Base-by-base conservation (phyloP, 208 protist species). In the Strigomonas culicis region DNA sequence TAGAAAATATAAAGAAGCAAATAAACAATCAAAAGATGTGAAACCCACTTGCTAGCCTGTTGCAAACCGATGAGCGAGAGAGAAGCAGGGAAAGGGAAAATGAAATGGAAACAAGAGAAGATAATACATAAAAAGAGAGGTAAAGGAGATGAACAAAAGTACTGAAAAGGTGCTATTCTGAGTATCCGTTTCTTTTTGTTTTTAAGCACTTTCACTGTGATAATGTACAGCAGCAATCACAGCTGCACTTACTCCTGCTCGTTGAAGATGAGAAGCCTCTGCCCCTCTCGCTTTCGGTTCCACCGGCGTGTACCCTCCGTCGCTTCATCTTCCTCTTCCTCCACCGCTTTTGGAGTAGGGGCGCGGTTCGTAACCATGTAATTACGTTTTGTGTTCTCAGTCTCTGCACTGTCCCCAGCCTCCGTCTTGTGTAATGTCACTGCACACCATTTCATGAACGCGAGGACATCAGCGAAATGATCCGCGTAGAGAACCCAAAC, bases 401-500 rank as follows among this genome's bases (percentile, higher is more conserved):
- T 57, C 24, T 46, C 61, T 4, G 17, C 22, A 43, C 46, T 51
- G 21, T 77, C 59, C 21, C 31, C 39, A 25, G 74, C 68, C 59
- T 89, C 66, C 59, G 90, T 74, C 69, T 81, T 85, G 72, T 96
- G 87, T 28, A 76, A 62, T 22, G 70, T 75, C 13, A 96, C 86
- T 0, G 86, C 87, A 55, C 87, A 94, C 83, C 83, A 90, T 66
- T 93, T 93, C 34, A 91, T 46, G 58, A 92, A 96, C 1, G 77
- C 56, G 8, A 79, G 36, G 19, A 93, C 70, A 43, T 96, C 90
- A 10, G 81, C 68, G 24, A 94, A 77, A 69, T 93, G 78, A 59
- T 93, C 85, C 0, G 87, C 90, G 27, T 96, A 76, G 15, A 96
- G 64, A 15, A 88, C 69, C 86, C 82, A 93, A 30, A 75, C 56